phyloP scores from a whole-genome alignment of 2,329 filamentous ascomycete species.

The Aciculosporium take region DNA sequence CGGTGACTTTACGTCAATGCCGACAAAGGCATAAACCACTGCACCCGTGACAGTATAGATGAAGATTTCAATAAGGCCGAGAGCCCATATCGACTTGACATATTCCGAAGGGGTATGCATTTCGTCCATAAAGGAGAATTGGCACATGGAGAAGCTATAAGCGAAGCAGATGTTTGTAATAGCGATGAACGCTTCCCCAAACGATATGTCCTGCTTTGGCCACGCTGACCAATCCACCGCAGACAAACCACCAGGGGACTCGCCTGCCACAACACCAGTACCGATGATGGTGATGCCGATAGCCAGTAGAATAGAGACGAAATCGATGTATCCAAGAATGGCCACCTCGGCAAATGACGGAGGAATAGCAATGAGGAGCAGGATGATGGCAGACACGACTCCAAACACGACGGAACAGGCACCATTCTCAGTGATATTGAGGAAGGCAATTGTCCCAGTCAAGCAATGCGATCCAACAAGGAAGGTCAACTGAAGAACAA shows the following conservation, averaged over 20 bases:
- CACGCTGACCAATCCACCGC: conserved; percentile 29
- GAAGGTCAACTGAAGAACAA: conserved; percentile 51
- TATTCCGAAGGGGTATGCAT: conserved; percentile 35
- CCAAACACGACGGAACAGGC: conserved; percentile 31
- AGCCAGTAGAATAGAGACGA: conserved; percentile 47
- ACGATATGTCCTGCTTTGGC: conserved; percentile 29
- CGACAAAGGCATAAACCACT: conserved; percentile 56
- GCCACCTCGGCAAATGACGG: conserved; percentile 35
- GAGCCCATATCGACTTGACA: conserved; percentile 42
- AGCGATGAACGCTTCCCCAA: conserved; percentile 43
- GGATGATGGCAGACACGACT: conserved; percentile 30
- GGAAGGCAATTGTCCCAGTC: conserved; percentile 56
- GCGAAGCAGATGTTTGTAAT: conserved; percentile 59
- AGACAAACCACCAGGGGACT: conserved; percentile 18
- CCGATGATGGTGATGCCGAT: conserved; percentile 54
- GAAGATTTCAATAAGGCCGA: conserved; percentile 46
- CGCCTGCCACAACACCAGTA: conserved; percentile 34
- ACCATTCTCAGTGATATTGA: conserved; percentile 44
- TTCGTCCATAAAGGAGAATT: conserved; percentile 39
- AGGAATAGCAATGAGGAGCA: conserved; percentile 31
- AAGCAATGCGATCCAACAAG: conserved; percentile 58
- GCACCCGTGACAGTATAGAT: conserved; percentile 55
- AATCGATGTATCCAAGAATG: conserved; percentile 38
- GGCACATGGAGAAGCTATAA: conserved; percentile 42
- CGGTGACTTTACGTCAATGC: conserved; percentile 47